Base-by-base conservation (phyloP, 768 basidiomycete species). In the Leccinum aurantiacum region DNA sequence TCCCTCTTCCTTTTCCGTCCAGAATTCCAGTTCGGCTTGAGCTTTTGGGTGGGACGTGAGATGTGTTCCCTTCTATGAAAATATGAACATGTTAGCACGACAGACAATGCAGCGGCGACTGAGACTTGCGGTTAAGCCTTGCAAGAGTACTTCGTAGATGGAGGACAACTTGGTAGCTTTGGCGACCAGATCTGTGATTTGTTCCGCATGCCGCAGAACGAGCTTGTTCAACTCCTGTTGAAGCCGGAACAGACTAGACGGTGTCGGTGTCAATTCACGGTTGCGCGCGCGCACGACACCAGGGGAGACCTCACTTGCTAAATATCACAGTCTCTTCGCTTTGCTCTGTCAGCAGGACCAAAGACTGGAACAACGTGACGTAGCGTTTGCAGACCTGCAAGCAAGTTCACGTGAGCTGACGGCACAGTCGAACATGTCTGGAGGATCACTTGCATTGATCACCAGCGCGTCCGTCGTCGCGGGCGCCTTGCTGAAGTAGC, bases 291-390 rank as follows among this genome's bases (percentile, higher is more conserved):
- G 47, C 38, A n/a, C n/a, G n/a, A n/a, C n/a, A n/a, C n/a, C 73
- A 53, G 11, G n/a, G n/a, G 41, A 14, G 10, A 31, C 70, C 86
- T 65, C 69, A 96, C 96, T 95, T 95, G 24, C 90, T 86, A 69
- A 97, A 97, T 51, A 98, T 90, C 95, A 98, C 97, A 9, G 92
- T 92, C 71, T 97, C 95, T 65, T 97, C 93, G 46, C 86, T 88
- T 61, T 91, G 88, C 41, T 83, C 83, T 3, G 91, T 92, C 63
- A 99, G 76, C 29, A 85, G 83, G 22, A 95, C 85, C 63, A 95
- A 86, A 2, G 89, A 86, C 60, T 86, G 88, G 79, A 98, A 98
- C 67, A 97, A 71, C 15, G 78, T 78, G 14, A 88, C 80, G 72
- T 98, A 99, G 59, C 87, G 84, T 53, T 79, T 81, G 70, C 89